A percentile compares a stretch with the other conserved stretches of the same genome.
Evolutionary conservation across 108 stramenopile genomes (phyloP).

Genomic region (Discostella stelligeroides): DNA sequence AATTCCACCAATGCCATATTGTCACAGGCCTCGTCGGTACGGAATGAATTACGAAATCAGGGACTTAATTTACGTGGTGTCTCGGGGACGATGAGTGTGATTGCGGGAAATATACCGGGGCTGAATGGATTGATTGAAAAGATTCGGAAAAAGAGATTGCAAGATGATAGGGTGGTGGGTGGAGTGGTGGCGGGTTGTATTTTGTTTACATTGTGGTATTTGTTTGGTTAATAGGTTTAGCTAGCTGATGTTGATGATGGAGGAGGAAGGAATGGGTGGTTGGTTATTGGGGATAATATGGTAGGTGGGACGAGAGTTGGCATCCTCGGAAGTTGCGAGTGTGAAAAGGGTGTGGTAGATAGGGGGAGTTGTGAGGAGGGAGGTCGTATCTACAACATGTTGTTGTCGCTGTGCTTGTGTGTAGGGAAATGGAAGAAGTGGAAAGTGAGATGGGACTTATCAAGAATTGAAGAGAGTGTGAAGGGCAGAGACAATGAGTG

Average conservation of each 20-base stretch:
- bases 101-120: slow-evolving; percentile 80
- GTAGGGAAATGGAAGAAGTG: too few species aligned
- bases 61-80: slow-evolving; percentile 66
- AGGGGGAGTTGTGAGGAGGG: too few species aligned
- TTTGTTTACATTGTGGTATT: slow-evolving; percentile 86
- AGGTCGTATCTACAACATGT: too few species aligned
- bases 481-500: too few species aligned
- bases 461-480: too few species aligned
- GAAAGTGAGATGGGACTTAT: too few species aligned
- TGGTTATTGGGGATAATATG: background rate
- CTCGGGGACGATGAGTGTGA: slow-evolving; percentile 55
- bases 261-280: background rate
- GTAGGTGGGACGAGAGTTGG: too few species aligned
- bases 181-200: slow-evolving; percentile 88
- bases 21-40: slow-evolving; percentile 70
- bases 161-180: slow-evolving; percentile 82
- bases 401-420: too few species aligned
- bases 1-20: slow-evolving; percentile 67
- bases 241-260: background rate
- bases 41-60: slow-evolving; percentile 66
- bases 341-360: too few species aligned
- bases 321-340: too few species aligned
- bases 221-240: slow-evolving; percentile 59
- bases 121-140: slow-evolving; percentile 76
- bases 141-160: slow-evolving; percentile 71